A percentile compares a stretch with the other conserved stretches of the same genome.
phyloP scores from a whole-genome alignment of 1,284 basidiomycete genomes.

The Ganoderma lingzhi region DNA sequence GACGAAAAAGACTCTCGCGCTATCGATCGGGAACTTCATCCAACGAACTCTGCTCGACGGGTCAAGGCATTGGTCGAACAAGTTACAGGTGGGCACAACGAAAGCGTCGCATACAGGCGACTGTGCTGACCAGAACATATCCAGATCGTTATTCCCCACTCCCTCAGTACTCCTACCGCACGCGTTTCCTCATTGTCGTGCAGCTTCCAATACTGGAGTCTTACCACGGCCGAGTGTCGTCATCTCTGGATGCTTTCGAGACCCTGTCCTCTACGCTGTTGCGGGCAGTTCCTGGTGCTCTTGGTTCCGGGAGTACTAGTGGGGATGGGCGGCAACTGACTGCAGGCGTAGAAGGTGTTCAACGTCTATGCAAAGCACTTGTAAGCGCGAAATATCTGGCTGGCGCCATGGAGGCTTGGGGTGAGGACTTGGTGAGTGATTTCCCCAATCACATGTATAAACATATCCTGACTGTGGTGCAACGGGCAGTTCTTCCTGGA shows the following conservation, averaged over 20 bases:
- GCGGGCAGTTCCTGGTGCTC: constrained; percentile 90
- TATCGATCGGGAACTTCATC: constrained; percentile 55
- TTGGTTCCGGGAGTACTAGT: constrained; percentile 57
- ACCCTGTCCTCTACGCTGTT: constrained; percentile 87
- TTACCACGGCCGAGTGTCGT: constrained; percentile 82
- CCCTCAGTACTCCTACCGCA: constrained; percentile 79
- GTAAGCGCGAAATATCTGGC: constrained; percentile 80
- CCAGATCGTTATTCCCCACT: constrained; percentile 90
- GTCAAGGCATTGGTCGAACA: constrained; percentile 88
- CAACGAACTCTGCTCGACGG: constrained; percentile 84
- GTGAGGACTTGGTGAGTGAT: constrained; percentile 79
- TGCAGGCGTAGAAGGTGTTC: constrained; percentile 81
- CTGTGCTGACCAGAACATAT: not conserved
- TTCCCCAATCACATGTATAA: not conserved
- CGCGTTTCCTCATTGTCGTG: constrained; percentile 84
- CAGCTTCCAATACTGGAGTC: constrained; percentile 87
- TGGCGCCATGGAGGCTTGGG: constrained; percentile 78
- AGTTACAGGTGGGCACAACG: constrained; percentile 73
- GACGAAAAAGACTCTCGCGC: constrained; percentile 48
- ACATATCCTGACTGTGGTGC: not conserved
- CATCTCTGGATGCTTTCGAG: constrained; percentile 94
- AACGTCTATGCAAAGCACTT: constrained; percentile 84
- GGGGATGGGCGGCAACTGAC: constrained; percentile 71
- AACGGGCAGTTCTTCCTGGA: constrained; percentile 84
- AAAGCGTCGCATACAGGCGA: not conserved